Evolutionary conservation across 441 rosid genomes (phyloP).

Genomic region (Theobroma grandiflorum): DNA sequence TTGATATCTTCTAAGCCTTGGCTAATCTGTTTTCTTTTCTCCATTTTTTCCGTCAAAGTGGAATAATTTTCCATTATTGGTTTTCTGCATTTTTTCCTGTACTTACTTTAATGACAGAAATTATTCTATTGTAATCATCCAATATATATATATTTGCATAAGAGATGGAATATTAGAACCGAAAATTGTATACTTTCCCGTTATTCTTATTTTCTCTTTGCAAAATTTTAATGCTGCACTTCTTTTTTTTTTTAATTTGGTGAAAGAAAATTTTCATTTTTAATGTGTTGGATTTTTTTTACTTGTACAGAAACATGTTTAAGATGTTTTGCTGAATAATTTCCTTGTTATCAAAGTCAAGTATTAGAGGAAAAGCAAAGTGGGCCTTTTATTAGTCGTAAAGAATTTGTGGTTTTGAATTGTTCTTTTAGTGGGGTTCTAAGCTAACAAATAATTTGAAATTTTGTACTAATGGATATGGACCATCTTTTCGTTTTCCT

Average conservation of each 20-base stretch:
- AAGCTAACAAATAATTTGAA: neutral
- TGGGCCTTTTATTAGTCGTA: neutral
- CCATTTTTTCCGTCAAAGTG: neutral
- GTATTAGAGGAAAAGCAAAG: neutral
- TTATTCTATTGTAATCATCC: neutral
- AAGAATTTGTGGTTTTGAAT: conserved; percentile 12
- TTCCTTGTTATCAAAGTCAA: conserved; percentile 6
- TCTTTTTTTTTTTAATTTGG: neutral
- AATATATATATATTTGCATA: too few species aligned
- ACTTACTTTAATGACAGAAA: neutral
- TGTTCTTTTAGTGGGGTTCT: neutral
- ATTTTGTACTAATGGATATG: neutral
- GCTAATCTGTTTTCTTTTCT: neutral
- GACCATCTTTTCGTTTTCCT: neutral
- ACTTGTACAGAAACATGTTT: neutral
- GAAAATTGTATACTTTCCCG: neutral
- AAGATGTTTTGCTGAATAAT: neutral
- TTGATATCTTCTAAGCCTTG: too few species aligned
- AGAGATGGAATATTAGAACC: too few species aligned
- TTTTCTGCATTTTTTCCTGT: neutral
- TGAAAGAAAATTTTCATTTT: neutral
- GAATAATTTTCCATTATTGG: neutral
- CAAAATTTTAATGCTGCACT: neutral
- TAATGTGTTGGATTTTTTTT: neutral
- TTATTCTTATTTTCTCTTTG: neutral